Evolutionary conservation across 2,329 filamentous ascomycete species (phyloP).

Genomic region (Mycosphaerella arachidis): DNA sequence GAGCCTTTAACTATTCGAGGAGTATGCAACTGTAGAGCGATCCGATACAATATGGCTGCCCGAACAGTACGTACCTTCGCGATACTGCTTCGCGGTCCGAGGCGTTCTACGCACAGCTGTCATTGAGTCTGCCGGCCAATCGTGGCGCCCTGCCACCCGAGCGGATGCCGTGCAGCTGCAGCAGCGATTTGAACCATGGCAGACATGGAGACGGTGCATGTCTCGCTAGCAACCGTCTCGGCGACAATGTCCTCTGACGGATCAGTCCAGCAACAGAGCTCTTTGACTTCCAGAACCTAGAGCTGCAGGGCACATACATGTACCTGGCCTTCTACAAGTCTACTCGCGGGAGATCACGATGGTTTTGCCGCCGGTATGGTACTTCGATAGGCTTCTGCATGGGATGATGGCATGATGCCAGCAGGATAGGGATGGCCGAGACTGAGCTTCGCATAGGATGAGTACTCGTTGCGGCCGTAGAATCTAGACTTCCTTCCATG

Average conservation of each 20-base stretch:
- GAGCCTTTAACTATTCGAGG: conserved; percentile 4
- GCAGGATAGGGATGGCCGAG: conserved; percentile 11
- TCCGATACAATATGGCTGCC: conserved; percentile 9
- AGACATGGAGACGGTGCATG: neutral
- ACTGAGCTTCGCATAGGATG: neutral
- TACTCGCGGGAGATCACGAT: conserved; percentile 8
- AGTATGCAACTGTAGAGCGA: conserved; percentile 14
- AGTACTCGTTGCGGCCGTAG: neutral
- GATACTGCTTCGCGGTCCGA: neutral
- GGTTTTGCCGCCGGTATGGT: conserved; percentile 13
- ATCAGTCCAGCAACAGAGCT: neutral
- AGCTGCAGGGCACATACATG: neutral
- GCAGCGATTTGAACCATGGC: conserved; percentile 3
- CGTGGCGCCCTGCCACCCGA: conserved; percentile 8
- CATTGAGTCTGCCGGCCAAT: conserved; percentile 6
- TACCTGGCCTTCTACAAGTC: conserved; percentile 7
- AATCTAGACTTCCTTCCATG: neutral
- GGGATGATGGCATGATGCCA: conserved; percentile 3
- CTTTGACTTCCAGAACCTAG: conserved; percentile 3
- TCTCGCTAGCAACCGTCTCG: neutral
- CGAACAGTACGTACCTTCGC: neutral
- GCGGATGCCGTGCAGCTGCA: conserved; percentile 9
- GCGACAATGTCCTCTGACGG: neutral
- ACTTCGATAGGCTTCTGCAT: conserved; percentile 12
- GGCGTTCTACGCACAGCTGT: conserved; percentile 1